Base-by-base conservation (phyloP, 225 moss, liverwort and hornwort genomes). In the Asterella californica region DNA sequence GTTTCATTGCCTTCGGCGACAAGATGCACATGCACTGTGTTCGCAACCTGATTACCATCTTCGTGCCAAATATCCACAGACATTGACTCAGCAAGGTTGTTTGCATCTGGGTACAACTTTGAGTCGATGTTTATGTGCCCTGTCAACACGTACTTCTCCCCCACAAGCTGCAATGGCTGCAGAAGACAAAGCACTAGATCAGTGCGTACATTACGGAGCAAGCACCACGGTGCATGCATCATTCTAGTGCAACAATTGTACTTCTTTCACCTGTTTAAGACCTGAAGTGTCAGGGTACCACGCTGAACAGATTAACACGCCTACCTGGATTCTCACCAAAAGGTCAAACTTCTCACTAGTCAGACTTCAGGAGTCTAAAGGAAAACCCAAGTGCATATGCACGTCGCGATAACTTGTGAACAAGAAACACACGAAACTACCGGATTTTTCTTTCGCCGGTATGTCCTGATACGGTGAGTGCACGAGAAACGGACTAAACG, bases 41-140 rank as follows among this genome's bases (percentile, higher is more conserved):
- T 89, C 66, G 72, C 82, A 62, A 88, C 70, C 66, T 81, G 69
- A 80, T 34, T 82, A 50, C 90, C 93, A 78, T 89, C 92, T 55
- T 89, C 86, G 82, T 85, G 84, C 84, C 79, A 82, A 53, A 95
- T 82, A 72, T 91, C 85, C 64, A 99, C 92, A 82, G 87, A 73
- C 36, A 99, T 38, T 15, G 88, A 83, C 2, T 88, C 88, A 21
- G 64, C 82, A 71, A 87, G 72, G 29, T 73, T 77, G 79, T 89
- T 83, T 62, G 88, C 70, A 64, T 87, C 69, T 50, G 80, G 70
- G 75, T 79, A 87, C 52, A 89, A 47, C 57, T 84, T 85, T 46
- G 92, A 86, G 83, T 93, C 93, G 72, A 99, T 83, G 66, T 89
- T 90, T 62, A 99, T 72, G 76, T 90, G 86, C 1, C 99, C 97